Base-by-base conservation (phyloP, 1,139 yeast genomes). In the Suhomyces panamericanus region DNA sequence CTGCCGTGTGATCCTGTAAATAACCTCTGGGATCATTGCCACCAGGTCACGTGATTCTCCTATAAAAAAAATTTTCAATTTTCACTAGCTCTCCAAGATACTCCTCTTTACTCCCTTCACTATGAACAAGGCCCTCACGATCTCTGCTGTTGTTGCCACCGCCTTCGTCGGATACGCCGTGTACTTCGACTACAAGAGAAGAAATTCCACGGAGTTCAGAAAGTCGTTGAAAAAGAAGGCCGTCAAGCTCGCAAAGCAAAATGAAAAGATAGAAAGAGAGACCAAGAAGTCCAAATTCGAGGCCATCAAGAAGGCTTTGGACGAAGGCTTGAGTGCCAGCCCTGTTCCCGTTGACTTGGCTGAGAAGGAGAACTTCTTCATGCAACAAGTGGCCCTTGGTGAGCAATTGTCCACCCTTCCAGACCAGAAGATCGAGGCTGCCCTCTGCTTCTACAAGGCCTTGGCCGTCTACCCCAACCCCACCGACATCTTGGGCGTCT, bases 401-500 rank as follows among this genome's bases (percentile, higher is more conserved):
- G 98, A 91, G 65, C 83, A 81, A 64, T 71, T 83, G 52, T 77
- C 85, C 46, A 65, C 70, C 39, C 63, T 72, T 35, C 81, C 86
- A 51, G 81, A 79, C 50, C 73, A 76, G 56, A 85, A 83, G 64
- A 67, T 85, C 51, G 88, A 84, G 48, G 85, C 96, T 35, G 98
- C 98, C 35, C 74, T 90, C 55, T 81, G 87, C 57, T 93, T 90
- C 78, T 93, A 93, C 79, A 87, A 90, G 68, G 98, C 97, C n/a
- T 77, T 93, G 62, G 81, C 88, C 31, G 91, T 90, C 41, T 93
- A 91, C 67, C 98, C 99, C 50, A 87, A 87, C 67, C 99, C 98
- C 47, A 85, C 95, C 47, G 96, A 89, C 57, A 80, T 93, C 56
- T 77, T 93, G 64, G 85, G 85, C 38, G 84, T 93, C 58, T 91